These are phyloP conservation scores for Cyberlindnera bimundalis DNA, from an alignment of 805 yeast species.

Conservation along the genomic window DNA sequence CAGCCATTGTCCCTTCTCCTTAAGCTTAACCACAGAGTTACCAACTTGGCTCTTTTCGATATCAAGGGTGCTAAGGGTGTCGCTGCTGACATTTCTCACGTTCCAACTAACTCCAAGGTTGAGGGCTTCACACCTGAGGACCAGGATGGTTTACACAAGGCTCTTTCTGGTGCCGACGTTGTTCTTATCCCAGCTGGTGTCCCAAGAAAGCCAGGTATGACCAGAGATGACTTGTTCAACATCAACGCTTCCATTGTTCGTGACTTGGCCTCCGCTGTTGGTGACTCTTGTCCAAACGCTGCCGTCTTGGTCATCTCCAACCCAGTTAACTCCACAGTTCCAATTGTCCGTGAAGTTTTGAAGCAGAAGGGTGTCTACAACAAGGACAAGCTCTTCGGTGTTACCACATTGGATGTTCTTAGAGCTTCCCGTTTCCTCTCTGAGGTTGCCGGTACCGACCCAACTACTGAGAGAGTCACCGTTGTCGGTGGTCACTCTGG, in stretches of 20 bases:
- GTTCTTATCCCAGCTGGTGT: constrained; percentile 97
- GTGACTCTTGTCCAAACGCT: constrained; percentile 82
- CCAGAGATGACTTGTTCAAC: constrained; percentile 94
- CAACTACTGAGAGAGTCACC: constrained; percentile 79
- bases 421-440: constrained; percentile 86
- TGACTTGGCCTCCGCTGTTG: constrained; percentile 84
- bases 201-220: constrained; percentile 99
- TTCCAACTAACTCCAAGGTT: constrained; percentile 88
- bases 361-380: constrained; percentile 83
- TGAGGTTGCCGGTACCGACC: constrained; percentile 57
- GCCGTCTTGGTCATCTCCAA: constrained; percentile 79
- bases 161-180: constrained; percentile 70
- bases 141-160: constrained; percentile 64
- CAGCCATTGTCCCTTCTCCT: constrained; percentile 80
- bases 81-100: constrained; percentile 92
- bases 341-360: constrained; percentile 91
- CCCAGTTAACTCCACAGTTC: constrained; percentile 97
- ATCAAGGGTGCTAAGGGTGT: constrained; percentile 94
- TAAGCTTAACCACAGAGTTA: constrained; percentile 85
- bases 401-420: constrained; percentile 88
- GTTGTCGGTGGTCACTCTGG: constrained; percentile 99
- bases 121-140: constrained; percentile 84
- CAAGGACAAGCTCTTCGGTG: constrained; percentile 92
- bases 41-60: constrained; percentile 83
- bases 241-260: constrained; percentile 95